Evolutionary conservation across 75 land plant species (phyloP), one percentile per base, ranked within the genome.

Genomic region (Pseudotsuga menziesii): DNA sequence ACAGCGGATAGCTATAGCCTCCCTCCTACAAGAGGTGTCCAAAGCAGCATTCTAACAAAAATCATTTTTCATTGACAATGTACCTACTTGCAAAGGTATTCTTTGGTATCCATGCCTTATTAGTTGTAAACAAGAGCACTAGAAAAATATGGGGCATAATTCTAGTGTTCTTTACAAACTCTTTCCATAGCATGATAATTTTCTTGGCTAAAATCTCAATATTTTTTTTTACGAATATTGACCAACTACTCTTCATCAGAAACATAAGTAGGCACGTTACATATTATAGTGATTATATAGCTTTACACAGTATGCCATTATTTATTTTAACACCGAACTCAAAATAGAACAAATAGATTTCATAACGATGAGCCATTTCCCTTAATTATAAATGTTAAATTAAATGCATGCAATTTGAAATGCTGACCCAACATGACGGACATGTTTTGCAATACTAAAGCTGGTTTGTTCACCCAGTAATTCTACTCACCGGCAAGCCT

Each of bases 401-500:
- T 69, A 54, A 41, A 39, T 39, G n/a, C 52, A 19, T 69, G n/a
- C 52, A n/a, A 4, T 41, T n/a, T 41, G 41, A 69, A 39, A 69
- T 69, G 35, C 12, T 44, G 22, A 9, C 12, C 2, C 54, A 48
- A 48, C 2, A 48, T 11, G 54, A 48, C 9, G 9, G 12, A 9
- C 54, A 11, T 48, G 12, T 48, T 48, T 48, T 2, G 9, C 54
- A 48, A 48, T 0, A 48, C 11, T 48, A 48, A 9, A 48, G 54
- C 54, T 48, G 54, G 12, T 48, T 48, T 48, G 11, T 11, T 48
- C 54, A 48, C 2, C 9, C 12, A 48, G 11, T 48, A 48, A 48
- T 48, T 48, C 48, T n/a, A 80, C 87, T 63, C 62, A 92, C 94
- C 87, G 90, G 81, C 54, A 92, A 81, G 6, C 94, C 94, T 70